phyloP scores from a whole-genome alignment of 176 grass and related monocot genomes.

The Oryza glaberrima region DNA sequence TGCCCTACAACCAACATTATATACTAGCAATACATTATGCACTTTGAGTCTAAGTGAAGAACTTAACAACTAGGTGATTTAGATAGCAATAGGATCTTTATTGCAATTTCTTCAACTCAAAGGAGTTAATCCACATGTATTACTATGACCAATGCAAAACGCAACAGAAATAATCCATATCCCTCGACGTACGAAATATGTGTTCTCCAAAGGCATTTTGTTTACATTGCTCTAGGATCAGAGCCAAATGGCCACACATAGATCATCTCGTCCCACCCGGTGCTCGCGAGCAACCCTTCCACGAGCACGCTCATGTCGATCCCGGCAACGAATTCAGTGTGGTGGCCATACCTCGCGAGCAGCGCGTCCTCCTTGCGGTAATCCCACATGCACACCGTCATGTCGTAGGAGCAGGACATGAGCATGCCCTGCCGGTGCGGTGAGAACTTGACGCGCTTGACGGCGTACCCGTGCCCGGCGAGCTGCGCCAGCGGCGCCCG shows the following conservation, averaged over 20 bases:
- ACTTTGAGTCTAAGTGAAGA: background rate
- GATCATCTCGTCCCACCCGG: constrained; percentile 84
- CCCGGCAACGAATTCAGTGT: constrained; percentile 81
- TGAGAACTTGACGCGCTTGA: constrained; percentile 81
- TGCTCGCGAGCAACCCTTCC: constrained; percentile 75
- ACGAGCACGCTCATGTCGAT: constrained; percentile 90
- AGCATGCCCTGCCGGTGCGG: constrained; percentile 77
- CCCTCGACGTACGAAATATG: constrained; percentile 16
- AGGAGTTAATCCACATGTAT: constrained; percentile 27
- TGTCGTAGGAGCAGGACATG: constrained; percentile 90
- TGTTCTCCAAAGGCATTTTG: background rate
- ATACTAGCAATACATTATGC: background rate
- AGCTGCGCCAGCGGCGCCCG: constrained; percentile 64
- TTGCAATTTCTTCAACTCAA: constrained; percentile 30
- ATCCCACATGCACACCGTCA: constrained; percentile 94
- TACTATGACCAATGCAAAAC: constrained; percentile 34
- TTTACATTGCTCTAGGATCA: constrained; percentile 67
- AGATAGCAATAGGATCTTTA: constrained; percentile 21
- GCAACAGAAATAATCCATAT: constrained; percentile 30
- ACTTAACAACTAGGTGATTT: background rate
- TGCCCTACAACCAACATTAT: background rate
- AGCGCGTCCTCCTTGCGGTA: constrained; percentile 76
- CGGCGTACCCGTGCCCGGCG: constrained; percentile 72
- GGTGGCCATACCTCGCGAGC: constrained; percentile 64
- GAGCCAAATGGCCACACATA: constrained; percentile 80